phyloP scores from a whole-genome alignment of 208 protist genomes.

The Wallacemonas sp. region DNA sequence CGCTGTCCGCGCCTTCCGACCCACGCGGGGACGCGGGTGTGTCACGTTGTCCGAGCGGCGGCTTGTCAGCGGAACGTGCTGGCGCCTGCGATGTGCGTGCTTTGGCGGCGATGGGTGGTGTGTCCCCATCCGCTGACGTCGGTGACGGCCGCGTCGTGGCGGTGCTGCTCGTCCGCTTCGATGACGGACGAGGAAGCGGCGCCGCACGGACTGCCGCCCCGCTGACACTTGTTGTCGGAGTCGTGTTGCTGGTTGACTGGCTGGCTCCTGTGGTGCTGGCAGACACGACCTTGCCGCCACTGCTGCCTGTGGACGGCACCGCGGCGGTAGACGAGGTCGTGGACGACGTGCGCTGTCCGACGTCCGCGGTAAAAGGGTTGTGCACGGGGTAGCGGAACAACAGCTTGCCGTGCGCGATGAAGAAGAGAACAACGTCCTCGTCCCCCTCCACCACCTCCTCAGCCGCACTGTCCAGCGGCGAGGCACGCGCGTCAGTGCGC shows the following conservation, averaged over 20 bases:
- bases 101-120: too few species aligned
- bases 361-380: constrained; percentile 66
- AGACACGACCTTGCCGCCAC: neutral
- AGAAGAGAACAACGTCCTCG: constrained; percentile 52
- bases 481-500: neutral
- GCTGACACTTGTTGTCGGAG: constrained; percentile 10
- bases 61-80: neutral
- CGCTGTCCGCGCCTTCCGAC: too few species aligned
- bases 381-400: constrained; percentile 75
- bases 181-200: too few species aligned
- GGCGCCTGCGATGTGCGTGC: neutral
- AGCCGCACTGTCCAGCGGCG: neutral
- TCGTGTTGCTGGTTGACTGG: constrained; percentile 1
- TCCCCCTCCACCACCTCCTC: neutral
- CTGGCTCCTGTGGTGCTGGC: neutral
- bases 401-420: constrained; percentile 77
- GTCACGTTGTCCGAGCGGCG: neutral
- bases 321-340: neutral
- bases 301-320: neutral
- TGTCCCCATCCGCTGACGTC: too few species aligned
- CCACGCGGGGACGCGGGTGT: too few species aligned
- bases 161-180: neutral
- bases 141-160: neutral
- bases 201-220: too few species aligned
- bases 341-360: constrained; percentile 10